Evolutionary conservation across 1,284 basidiomycete species (phyloP), one percentile per base, ranked within the genome.

Genomic region (Ganoderma meredithae): DNA sequence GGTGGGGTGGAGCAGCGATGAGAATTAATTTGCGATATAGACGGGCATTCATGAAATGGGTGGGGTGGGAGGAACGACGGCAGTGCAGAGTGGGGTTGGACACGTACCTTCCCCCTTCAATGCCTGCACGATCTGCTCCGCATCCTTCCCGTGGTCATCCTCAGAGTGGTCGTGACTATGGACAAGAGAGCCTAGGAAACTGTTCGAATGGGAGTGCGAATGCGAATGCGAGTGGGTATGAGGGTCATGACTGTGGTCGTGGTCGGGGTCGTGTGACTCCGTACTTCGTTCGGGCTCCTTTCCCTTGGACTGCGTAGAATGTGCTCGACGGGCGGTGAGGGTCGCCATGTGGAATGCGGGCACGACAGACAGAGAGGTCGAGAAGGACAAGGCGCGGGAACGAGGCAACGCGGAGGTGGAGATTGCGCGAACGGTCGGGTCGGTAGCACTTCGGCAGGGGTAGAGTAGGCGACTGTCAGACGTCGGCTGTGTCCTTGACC

Each of bases 81-180:
- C n/a, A 47, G 6, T 43, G 12, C 25, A 41, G 8, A 19, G 60
- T 13, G 31, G 8, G 44, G 49, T 17, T 31, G 3, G 27, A 44
- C n/a, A 80, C 86, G 55, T 76, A 92, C 91, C 88, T 80, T 84
- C 83, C 55, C 92, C 90, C 70, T 88, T 85, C 67, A 92, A 81
- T 7, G 89, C 91, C 66, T 91, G 85, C 67, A 95, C 86, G 65
- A 96, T 86, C 78, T 90, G 85, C 74, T 92, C 91, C 31, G 91
- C 88, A 53, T 78, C 88, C 73, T 91, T 88, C n/a, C 82, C 82
- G 70, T 92, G 88, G 39, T 84, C 88, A 61, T 90, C 85, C 67
- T 91, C 88, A 33, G 81, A 84, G 75, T 93, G 90, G 52, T 87
- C 86, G 76, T 94, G 92, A 10, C 86, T 85, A 74, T 92, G 90